These are phyloP conservation scores for Casaregolazyma lundiana DNA, from an alignment of 1,139 yeast species.

Conservation along the genomic window DNA sequence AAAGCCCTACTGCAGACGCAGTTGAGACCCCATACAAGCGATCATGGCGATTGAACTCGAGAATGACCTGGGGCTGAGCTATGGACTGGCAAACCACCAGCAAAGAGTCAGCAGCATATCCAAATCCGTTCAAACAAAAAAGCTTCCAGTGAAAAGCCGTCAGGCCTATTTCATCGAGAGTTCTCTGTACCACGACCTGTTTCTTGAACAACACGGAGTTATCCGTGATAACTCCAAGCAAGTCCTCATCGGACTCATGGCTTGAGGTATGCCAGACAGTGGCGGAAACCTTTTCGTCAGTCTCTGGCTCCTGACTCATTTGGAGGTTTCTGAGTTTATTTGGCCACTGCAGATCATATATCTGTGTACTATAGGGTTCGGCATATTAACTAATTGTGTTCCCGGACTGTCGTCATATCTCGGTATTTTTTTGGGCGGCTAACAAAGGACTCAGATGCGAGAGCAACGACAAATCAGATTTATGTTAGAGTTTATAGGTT, in stretches of 20 bases:
- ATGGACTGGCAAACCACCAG: constrained; percentile 45
- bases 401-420: too few relatives aligned
- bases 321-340: too few relatives aligned
- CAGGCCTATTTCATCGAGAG: constrained; percentile 25
- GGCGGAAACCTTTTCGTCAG: too few relatives aligned
- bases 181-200: constrained; percentile 26
- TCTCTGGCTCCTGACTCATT: too few relatives aligned
- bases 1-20: constrained; percentile 44
- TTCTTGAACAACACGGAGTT: constrained; percentile 20
- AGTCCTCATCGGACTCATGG: constrained; percentile 8
- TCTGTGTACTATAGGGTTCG: too few relatives aligned
- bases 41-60: constrained; percentile 22
- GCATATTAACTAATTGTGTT: too few relatives aligned
- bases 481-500: too few relatives aligned
- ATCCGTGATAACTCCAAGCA: constrained; percentile 17
- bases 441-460: too few relatives aligned
- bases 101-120: constrained; percentile 60
- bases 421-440: too few relatives aligned
- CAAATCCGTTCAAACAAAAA: constrained; percentile 45
- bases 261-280: constrained; percentile 1
- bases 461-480: too few relatives aligned
- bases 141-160: constrained; percentile 25
- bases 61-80: constrained; percentile 32
- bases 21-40: constrained; percentile 39
- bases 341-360: too few relatives aligned